These are phyloP conservation scores for Typha latifolia DNA, from an alignment of 176 grass and related monocot species.

Conservation along the genomic window DNA sequence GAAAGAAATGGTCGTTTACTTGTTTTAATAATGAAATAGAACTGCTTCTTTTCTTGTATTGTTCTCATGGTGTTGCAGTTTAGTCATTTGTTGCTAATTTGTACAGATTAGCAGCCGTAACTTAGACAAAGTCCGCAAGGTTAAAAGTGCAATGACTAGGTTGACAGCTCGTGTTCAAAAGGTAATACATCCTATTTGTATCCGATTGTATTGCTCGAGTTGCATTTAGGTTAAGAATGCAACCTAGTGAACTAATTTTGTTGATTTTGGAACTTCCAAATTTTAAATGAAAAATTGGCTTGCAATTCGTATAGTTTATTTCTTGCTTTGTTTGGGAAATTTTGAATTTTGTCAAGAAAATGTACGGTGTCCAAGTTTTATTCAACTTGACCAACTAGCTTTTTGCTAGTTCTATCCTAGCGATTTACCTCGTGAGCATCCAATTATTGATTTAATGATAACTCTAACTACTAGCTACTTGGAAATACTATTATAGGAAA, in stretches of 20 bases:
- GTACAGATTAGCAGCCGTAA: conserved; percentile 17
- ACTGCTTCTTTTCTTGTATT: not conserved
- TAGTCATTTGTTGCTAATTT: not conserved
- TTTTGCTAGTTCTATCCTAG: not conserved
- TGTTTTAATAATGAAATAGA: not conserved
- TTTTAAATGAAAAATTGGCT: too few species aligned
- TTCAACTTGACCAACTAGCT: not conserved
- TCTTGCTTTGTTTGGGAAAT: not conserved
- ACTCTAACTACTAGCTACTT: not conserved
- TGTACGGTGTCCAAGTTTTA: not conserved
- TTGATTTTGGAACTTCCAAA: too few species aligned
- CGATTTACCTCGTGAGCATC: not conserved
- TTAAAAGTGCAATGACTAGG: conserved; percentile 20
- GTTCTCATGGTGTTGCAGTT: not conserved
- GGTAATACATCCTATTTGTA: not conserved
- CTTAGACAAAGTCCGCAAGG: conserved; percentile 17
- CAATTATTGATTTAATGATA: not conserved
- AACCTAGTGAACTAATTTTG: too few species aligned
- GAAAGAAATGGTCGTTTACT: not conserved
- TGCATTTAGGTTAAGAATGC: too few species aligned
- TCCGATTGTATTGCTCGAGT: too few species aligned
- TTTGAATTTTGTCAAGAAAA: not conserved
- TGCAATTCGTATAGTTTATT: not conserved
- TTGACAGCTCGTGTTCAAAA: conserved; percentile 19
- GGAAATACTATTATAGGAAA: not conserved